Percentiles rank a stretch among this genome's conserved stretches.
These are phyloP conservation scores for Vachellia pachyceras DNA, from an alignment of 306 rosid species.

Conservation along the genomic window DNA sequence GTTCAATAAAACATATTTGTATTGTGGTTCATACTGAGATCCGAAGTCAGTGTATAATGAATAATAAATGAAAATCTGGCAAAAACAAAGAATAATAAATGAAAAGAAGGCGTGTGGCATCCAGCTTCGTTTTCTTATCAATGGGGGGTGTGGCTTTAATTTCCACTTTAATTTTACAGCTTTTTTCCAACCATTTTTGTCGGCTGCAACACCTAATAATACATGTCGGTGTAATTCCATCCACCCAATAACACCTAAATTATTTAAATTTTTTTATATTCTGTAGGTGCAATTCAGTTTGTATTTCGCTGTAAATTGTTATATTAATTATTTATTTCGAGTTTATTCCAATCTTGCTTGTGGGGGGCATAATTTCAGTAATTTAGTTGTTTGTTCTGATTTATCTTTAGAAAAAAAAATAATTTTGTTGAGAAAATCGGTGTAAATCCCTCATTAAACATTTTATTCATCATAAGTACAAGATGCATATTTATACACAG, in stretches of 20 bases:
- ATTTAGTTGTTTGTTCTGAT: not conserved
- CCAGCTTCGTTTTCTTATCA: conserved; percentile 40
- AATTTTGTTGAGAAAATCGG: too few species aligned
- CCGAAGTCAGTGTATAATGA: not conserved
- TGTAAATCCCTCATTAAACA: too few species aligned
- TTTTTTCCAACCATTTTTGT: not conserved
- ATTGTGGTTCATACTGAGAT: too few species aligned
- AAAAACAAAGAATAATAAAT: too few species aligned
- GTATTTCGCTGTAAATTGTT: too few species aligned
- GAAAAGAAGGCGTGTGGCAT: conserved; percentile 33
- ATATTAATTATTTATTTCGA: too few species aligned
- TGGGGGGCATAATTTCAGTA: not conserved
- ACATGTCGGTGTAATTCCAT: not conserved
- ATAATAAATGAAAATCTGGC: too few species aligned
- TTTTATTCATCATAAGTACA: too few species aligned
- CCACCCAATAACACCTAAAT: not conserved
- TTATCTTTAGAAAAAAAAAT: too few species aligned
- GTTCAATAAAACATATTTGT: not conserved
- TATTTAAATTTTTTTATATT: not conserved
- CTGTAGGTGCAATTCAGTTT: not conserved
- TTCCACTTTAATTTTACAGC: conserved; percentile 37
- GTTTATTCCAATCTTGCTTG: not conserved
- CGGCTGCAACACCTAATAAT: not conserved
- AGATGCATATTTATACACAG: too few species aligned
- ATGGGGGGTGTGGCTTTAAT: conserved; percentile 42